Percentiles rank a stretch among this genome's conserved stretches.
These are phyloP conservation scores for Vaccinium vitisidaea DNA, from an alignment of 148 eudicot species.

Conservation along the genomic window DNA sequence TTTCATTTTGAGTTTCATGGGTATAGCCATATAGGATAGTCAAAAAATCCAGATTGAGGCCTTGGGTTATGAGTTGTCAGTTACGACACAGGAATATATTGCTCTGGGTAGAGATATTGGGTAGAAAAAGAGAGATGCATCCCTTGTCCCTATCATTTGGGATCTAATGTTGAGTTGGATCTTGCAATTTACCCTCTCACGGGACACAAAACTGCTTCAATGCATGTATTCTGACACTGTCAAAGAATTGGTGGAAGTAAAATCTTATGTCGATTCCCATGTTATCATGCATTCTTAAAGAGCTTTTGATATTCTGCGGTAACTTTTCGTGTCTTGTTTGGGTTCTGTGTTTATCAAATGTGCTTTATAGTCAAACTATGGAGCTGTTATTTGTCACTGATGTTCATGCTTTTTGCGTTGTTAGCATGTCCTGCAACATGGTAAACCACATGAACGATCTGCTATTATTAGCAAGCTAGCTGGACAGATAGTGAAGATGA, in stretches of 20 bases:
- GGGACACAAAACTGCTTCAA: neutral
- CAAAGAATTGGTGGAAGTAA: neutral
- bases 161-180: neutral
- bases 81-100: neutral
- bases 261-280: neutral
- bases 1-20: neutral
- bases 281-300: neutral
- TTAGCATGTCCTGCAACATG: constrained; percentile 66
- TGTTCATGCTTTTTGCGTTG: constrained; percentile 13
- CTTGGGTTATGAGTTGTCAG: neutral
- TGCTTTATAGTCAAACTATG: neutral
- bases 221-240: neutral
- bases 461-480: constrained; percentile 53
- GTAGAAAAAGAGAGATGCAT: neutral
- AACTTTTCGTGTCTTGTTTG: neutral
- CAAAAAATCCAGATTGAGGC: neutral
- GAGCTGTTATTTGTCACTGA: neutral
- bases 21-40: neutral
- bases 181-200: neutral
- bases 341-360: neutral
- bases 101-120: neutral
- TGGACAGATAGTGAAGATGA: constrained; percentile 71
- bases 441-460: constrained; percentile 54
- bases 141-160: neutral
- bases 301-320: neutral